Evolutionary conservation across 495 filamentous ascomycete species (phyloP), one percentile per base, ranked within the genome.

Genomic region (Podospora bellae-mahoneyi): DNA sequence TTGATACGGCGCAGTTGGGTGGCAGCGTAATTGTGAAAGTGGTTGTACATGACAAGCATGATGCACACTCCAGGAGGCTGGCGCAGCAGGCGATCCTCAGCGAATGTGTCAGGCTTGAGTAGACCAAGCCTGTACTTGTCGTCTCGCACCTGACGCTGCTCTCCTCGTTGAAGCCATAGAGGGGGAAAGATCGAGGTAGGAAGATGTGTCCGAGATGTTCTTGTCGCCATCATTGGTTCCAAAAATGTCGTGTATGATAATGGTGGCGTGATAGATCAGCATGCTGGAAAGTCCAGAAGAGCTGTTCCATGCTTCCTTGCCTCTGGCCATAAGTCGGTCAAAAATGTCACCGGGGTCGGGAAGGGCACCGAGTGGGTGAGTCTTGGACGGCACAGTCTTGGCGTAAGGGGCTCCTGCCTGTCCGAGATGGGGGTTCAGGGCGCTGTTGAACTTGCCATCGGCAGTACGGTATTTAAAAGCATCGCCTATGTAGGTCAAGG

Each of bases 1-100:
- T 93, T 93, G 73, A 93, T 88, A 6, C 87, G 90, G 78, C 85
- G 87, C 81, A 78, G 66, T 18, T 70, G 69, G 20, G 62, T 60
- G 34, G 87, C 91, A 39, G 90, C 85, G 69, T 92, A 84, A 78
- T 95, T 94, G 80, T 95, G 92, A 80, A 92, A 94, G 64, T 90
- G 80, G 66, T 81, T 87, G 76, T 85, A 89, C 75, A 85, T 79
- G 72, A 95, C 89, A 19, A 95, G 73, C 63, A 92, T 72, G 13
- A 87, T 86, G 39, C 88, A 86, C 54, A 92, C 91, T 19, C 92
- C 92, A 0, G 90, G 88, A 9, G 92, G 92, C 66, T 93, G 92
- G 10, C 86, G 88, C 7, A 94, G 77, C 7, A 93, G 73, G 30
- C 92, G 84, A 71, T 87, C 88, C 69, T 90, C 86, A 16, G 86